Percentiles rank a stretch among this genome's conserved stretches.
Evolutionary conservation across 495 filamentous ascomycete species (phyloP).

Genomic region (Penicillium egyptiacum): DNA sequence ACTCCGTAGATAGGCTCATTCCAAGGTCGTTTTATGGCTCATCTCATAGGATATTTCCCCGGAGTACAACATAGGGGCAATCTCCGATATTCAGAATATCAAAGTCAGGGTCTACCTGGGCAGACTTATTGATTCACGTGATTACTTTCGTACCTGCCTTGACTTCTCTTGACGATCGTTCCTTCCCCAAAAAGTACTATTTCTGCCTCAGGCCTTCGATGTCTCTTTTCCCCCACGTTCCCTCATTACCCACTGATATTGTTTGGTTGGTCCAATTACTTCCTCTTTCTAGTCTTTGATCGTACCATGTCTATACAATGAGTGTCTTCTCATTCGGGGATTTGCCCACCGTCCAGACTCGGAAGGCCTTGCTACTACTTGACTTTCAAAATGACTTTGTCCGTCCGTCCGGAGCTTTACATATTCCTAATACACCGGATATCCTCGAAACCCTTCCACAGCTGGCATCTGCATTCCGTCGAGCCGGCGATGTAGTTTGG

Average conservation of each 20-base stretch:
- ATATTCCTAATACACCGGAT: conserved; percentile 60
- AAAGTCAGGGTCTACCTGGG: background rate
- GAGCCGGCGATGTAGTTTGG: conserved; percentile 82
- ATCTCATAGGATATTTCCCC: background rate
- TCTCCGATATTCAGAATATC: background rate
- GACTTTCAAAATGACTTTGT: conserved; percentile 95
- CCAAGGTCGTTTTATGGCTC: background rate
- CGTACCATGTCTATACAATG: conserved; percentile 36
- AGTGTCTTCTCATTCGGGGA: conserved; percentile 40
- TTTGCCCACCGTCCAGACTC: conserved; percentile 60
- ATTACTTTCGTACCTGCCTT: background rate
- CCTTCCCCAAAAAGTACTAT: background rate
- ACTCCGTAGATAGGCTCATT: background rate
- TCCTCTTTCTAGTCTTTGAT: background rate
- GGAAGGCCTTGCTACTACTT: conserved; percentile 80
- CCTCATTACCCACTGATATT: background rate
- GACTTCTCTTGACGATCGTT: background rate
- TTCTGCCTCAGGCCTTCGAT: background rate
- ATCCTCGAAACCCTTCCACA: conserved; percentile 66
- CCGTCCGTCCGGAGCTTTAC: conserved; percentile 64
- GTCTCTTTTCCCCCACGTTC: background rate
- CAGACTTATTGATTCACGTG: background rate
- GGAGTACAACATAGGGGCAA: background rate
- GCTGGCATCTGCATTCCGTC: conserved; percentile 73
- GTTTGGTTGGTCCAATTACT: conserved; percentile 3